Evolutionary conservation across 768 basidiomycete species (phyloP).

Genomic region (Boletus tomentosulus): DNA sequence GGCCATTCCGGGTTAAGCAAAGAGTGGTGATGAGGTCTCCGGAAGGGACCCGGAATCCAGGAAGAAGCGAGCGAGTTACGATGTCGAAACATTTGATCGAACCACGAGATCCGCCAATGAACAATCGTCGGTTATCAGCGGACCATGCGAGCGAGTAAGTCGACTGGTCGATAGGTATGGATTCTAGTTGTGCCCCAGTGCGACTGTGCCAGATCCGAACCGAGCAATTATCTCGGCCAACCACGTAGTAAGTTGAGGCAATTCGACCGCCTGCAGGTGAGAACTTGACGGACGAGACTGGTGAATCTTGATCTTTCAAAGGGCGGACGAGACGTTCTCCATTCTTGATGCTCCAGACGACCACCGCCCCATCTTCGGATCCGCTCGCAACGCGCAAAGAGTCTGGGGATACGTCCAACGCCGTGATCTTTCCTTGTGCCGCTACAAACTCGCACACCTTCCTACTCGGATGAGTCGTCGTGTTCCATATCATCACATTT

Average conservation of each 20-base stretch:
- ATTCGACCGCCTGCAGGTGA: slow-evolving; percentile 11
- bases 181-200: slow-evolving; percentile 5
- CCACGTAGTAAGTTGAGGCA: slow-evolving; percentile 1
- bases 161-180: neutral
- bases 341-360: neutral
- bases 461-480: neutral
- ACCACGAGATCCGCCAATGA: slow-evolving; percentile 8
- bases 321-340: neutral
- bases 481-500: neutral
- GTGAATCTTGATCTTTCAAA: neutral
- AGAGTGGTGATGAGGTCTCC: slow-evolving; percentile 7
- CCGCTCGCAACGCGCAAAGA: neutral
- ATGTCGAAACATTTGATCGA: slow-evolving; percentile 11
- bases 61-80: neutral
- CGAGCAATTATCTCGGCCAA: neutral
- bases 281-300: slow-evolving; percentile 15
- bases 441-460: neutral
- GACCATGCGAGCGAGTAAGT: slow-evolving; percentile 17
- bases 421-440: neutral
- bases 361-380: neutral
- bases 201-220: slow-evolving; percentile 12
- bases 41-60: neutral
- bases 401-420: neutral
- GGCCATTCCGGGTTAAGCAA: neutral
- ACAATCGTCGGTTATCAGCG: slow-evolving; percentile 10